Evolutionary conservation across 2,329 filamentous ascomycete species (phyloP).

Genomic region (Pyrenochaeta sp.): DNA sequence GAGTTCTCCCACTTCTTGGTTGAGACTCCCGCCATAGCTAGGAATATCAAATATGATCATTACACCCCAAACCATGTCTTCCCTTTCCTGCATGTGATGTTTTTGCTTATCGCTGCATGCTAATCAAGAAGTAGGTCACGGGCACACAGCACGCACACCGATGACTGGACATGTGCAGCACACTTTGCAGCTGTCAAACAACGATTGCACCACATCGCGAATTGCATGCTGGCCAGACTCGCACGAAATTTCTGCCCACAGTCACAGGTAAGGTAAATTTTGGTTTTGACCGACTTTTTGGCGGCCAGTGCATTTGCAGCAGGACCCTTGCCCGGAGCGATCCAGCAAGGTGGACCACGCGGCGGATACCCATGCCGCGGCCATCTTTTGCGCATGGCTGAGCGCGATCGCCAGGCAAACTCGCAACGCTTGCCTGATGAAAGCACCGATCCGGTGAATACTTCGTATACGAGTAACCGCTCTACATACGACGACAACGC

Average conservation of each 20-base stretch:
- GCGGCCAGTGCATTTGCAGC: slow-evolving; percentile 16
- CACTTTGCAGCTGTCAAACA: not conserved
- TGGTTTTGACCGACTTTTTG: slow-evolving; percentile 30
- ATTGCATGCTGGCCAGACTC: not conserved
- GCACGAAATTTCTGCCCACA: slow-evolving; percentile 3
- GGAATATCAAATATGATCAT: slow-evolving; percentile 32
- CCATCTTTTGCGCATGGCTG: slow-evolving; percentile 13
- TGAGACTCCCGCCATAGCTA: slow-evolving; percentile 39
- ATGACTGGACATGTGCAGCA: slow-evolving; percentile 1
- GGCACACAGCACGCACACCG: slow-evolving; percentile 7
- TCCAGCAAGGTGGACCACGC: slow-evolving; percentile 12
- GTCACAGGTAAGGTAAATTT: slow-evolving; percentile 11
- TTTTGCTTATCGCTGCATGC: slow-evolving; percentile 23
- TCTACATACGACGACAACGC: not conserved
- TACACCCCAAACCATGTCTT: slow-evolving; percentile 14
- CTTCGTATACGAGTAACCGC: not conserved
- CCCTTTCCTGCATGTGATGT: slow-evolving; percentile 28
- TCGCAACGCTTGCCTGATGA: slow-evolving; percentile 26
- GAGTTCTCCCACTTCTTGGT: slow-evolving; percentile 36
- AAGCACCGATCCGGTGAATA: slow-evolving; percentile 24
- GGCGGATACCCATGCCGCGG: slow-evolving; percentile 6
- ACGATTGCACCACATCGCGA: slow-evolving; percentile 2
- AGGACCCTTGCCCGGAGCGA: slow-evolving; percentile 12
- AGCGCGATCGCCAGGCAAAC: slow-evolving; percentile 11
- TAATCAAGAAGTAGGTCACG: slow-evolving; percentile 24